Percentiles rank a stretch among this genome's conserved stretches.
Conservation (phyloP, 2,329 filamentous ascomycete genomes). For the Byssochlamys sp. region DNA sequence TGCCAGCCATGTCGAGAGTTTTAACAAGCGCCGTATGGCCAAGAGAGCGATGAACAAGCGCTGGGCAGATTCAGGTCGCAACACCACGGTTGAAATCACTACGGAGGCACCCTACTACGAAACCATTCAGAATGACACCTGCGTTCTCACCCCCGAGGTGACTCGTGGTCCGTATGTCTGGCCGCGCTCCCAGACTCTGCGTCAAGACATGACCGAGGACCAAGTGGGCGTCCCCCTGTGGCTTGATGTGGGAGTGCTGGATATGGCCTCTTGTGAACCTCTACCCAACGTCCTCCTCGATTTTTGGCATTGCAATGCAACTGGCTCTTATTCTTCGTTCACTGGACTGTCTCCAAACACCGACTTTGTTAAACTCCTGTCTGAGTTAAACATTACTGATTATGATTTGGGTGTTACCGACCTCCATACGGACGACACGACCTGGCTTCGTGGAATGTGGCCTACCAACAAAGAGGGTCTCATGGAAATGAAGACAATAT, state of each 20-base stretch:
- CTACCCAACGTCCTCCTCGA: conserved; percentile 27
- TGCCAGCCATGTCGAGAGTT: neutral
- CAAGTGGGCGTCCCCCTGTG: conserved; percentile 30
- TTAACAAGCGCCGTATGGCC: neutral
- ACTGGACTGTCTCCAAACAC: conserved; percentile 20
- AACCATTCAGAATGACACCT: conserved; percentile 16
- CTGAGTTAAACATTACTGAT: conserved; percentile 20
- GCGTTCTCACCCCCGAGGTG: conserved; percentile 30
- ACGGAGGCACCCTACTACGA: conserved; percentile 11
- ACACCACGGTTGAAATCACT: neutral
- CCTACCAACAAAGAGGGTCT: conserved; percentile 37
- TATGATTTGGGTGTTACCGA: conserved; percentile 9
- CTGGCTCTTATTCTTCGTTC: conserved; percentile 28
- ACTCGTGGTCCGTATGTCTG: conserved; percentile 30
- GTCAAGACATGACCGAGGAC: conserved; percentile 30
- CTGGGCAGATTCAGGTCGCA: neutral
- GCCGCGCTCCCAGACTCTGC: conserved; percentile 27
- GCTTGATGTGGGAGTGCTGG: conserved; percentile 35
- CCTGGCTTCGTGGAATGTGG: conserved; percentile 40
- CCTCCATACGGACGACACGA: conserved; percentile 20
- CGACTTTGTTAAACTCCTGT: conserved; percentile 17
- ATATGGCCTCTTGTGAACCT: conserved; percentile 34
- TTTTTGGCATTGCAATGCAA: conserved; percentile 38
- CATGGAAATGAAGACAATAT: conserved; percentile 36
- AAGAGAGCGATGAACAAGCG: neutral